A percentile compares a stretch with the other conserved stretches of the same genome.
phyloP scores from a whole-genome alignment of 164 flowering plant genomes.

The Kingdonia uniflora region DNA sequence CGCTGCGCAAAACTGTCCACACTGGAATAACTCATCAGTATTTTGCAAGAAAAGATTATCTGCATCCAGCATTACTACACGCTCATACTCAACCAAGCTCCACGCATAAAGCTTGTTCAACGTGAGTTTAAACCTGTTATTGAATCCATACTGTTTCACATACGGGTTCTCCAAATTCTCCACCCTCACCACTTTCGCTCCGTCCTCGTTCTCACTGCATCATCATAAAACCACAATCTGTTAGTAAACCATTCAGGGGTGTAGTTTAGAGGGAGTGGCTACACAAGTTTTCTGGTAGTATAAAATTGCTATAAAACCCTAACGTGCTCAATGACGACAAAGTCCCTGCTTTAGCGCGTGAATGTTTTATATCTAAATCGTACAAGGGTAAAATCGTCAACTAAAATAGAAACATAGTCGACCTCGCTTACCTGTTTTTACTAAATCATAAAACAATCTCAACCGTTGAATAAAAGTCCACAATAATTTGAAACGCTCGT shows the following conservation, averaged over 20 bases:
- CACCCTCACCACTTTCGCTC: constrained; percentile 78
- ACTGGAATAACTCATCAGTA: constrained; percentile 86
- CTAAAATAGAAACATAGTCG: too few relatives aligned
- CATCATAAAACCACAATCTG: not conserved
- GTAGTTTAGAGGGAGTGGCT: too few relatives aligned
- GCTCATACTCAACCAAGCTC: constrained; percentile 67
- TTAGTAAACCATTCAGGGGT: not conserved
- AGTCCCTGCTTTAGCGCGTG: too few relatives aligned
- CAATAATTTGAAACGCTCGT: too few relatives aligned
- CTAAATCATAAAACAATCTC: too few relatives aligned
- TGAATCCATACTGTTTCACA: constrained; percentile 26
- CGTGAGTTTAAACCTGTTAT: constrained; percentile 63
- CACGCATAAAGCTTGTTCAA: constrained; percentile 98
- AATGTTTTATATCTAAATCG: not conserved
- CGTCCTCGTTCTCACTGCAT: constrained; percentile 76
- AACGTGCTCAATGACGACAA: too few relatives aligned
- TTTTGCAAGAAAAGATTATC: constrained; percentile 83
- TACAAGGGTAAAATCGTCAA: not conserved
- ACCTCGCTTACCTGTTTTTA: too few relatives aligned
- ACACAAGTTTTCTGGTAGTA: too few relatives aligned
- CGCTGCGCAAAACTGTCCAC: constrained; percentile 95
- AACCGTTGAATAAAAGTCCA: too few relatives aligned
- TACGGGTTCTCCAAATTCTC: constrained; percentile 80
- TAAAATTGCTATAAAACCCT: too few relatives aligned
- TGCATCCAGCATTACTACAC: constrained; percentile 94